Evolutionary conservation across 768 basidiomycete species (phyloP), one percentile per base, ranked within the genome.

Genomic region (Lactifluus subvellereus): DNA sequence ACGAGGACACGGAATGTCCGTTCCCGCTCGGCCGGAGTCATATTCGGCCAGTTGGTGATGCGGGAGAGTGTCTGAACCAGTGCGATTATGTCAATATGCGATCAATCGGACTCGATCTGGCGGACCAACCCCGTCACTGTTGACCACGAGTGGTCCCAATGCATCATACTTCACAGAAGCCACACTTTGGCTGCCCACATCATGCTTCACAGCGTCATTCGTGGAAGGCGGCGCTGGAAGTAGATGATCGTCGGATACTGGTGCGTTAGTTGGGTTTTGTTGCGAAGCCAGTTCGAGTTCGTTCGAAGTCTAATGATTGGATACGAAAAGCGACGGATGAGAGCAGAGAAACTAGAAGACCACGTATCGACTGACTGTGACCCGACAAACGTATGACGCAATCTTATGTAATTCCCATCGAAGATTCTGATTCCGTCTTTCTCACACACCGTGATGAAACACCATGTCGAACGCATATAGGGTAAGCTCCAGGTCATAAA

Each of bases 21-120:
- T 61, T 61, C 57, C 8, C 61, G 52, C 54, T 67, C 67, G 18
- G 42, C 16, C 1, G 43, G 52, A 20, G 64, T 62, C 67, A 66
- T 61, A 2, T 67, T 43, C 27, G 60, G 54, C 64, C 64, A 66
- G 35, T 60, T 67, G 3, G 60, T 62, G 35, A 65, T 67, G 16
- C 57, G 63, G 18, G 60, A 67, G 30, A 66, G 45, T 16, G 67
- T 66, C 67, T 66, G 49, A 30, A 53, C 30, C 40, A 43, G 13
- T 2, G 16, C 18, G 16, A 49, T 14, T 20, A 30, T 53, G 49
- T 40, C 57, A 51, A 50, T 50, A 22, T 35, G 20, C 20, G 33
- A 60, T 64, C 38, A 51, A 14, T 27, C 8, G 18, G 32, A 35
- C 9, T 3, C 33, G 7, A 37, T 48, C 2, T 14, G n/a, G 20